A percentile compares a stretch with the other conserved stretches of the same genome.
Evolutionary conservation across 2,329 filamentous ascomycete genomes (phyloP).

Genomic region (Diplodia mutila): DNA sequence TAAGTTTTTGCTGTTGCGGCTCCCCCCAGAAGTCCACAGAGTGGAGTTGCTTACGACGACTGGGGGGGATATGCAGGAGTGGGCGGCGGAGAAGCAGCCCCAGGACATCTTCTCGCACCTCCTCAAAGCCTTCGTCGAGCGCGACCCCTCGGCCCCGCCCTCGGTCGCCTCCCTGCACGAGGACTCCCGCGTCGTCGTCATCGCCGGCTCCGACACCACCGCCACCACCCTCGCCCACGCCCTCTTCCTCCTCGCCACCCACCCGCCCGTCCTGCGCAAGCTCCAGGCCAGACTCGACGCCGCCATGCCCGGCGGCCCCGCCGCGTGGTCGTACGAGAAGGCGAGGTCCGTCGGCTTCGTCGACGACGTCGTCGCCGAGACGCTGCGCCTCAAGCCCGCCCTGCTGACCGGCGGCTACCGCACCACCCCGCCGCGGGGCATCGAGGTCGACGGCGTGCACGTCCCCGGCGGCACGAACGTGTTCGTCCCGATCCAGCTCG

Average conservation of each 20-base stretch:
- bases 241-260: constrained; percentile 41
- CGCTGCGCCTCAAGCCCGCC: constrained; percentile 46
- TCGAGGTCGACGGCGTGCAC: constrained; percentile 38
- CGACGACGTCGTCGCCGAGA: constrained; percentile 41
- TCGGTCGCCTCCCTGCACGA: constrained; percentile 37
- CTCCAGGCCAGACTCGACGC: constrained; percentile 39
- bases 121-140: constrained; percentile 44
- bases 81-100: constrained; percentile 35
- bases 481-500: constrained; percentile 33
- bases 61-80: constrained; percentile 27
- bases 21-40: not conserved
- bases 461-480: constrained; percentile 41
- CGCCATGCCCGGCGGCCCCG: constrained; percentile 34
- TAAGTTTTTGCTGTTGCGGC: constrained; percentile 16
- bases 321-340: constrained; percentile 39
- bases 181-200: constrained; percentile 40
- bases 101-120: constrained; percentile 48
- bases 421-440: constrained; percentile 43
- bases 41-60: not conserved
- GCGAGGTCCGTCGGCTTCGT: constrained; percentile 39
- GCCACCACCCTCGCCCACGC: constrained; percentile 36
- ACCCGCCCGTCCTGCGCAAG: constrained; percentile 36
- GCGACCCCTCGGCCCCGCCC: constrained; percentile 41
- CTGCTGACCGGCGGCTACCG: constrained; percentile 43
- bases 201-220: constrained; percentile 46